Evolutionary conservation across 345 rosid species (phyloP).

Genomic region (Corchorus olitorius): DNA sequence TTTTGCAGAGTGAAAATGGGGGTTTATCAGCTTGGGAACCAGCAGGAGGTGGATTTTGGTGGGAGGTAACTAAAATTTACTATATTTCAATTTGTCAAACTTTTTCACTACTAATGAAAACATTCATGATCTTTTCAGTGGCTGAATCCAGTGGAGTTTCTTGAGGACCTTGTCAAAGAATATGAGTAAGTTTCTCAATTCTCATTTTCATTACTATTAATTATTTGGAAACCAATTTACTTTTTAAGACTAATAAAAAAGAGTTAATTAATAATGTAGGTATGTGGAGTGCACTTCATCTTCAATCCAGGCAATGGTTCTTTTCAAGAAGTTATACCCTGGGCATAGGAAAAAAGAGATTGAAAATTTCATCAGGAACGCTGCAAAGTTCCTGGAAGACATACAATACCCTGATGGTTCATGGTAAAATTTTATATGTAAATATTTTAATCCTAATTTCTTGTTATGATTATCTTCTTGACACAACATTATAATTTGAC

Average conservation of each 20-base stretch:
- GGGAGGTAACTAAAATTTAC: conserved; percentile 39
- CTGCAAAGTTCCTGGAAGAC: conserved; percentile 33
- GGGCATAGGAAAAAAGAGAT: conserved; percentile 44
- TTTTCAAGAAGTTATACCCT: conserved; percentile 46
- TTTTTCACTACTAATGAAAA: no score
- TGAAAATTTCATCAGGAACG: conserved; percentile 40
- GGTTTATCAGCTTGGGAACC: conserved; percentile 69
- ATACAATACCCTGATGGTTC: conserved; percentile 61
- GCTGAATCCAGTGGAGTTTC: background rate
- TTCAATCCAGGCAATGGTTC: no score
- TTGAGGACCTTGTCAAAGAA: no score
- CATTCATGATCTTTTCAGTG: background rate
- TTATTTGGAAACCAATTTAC: no score
- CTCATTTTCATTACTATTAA: no score
- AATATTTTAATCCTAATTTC: no score
- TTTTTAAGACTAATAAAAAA: no score
- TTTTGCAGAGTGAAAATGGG: conserved; percentile 50
- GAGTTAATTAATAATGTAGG: no score
- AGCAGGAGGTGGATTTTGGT: conserved; percentile 44
- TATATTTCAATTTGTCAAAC: no score
- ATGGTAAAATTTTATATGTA: conserved; percentile 39
- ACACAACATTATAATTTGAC: no score
- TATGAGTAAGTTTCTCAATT: no score
- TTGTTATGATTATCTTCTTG: no score
- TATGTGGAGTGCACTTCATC: conserved; percentile 57